These are phyloP conservation scores for Collybia mongolica DNA, from an alignment of 768 basidiomycete genomes.

Conservation along the genomic window DNA sequence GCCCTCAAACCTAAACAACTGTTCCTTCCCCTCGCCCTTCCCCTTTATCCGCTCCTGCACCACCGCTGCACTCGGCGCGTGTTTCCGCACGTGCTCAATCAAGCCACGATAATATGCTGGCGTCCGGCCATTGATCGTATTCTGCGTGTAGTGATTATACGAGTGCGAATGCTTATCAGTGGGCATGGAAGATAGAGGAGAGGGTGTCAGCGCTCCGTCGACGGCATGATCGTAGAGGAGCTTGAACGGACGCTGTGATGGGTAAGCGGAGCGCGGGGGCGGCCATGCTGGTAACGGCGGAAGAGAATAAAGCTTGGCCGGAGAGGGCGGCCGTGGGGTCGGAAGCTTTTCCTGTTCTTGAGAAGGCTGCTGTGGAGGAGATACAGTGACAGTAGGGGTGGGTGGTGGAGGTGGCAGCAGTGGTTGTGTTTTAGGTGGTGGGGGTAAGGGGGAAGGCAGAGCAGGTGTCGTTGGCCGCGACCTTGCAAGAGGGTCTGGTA, in stretches of 20 bases:
- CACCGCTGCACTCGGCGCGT: conserved; percentile 23
- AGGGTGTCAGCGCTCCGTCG: conserved; percentile 27
- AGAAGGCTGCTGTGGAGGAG: conserved; percentile 17
- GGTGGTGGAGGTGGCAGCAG: not conserved
- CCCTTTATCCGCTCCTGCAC: conserved; percentile 50
- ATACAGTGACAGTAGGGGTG: conserved; percentile 8
- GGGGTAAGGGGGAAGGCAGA: conserved; percentile 16
- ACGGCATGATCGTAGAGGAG: conserved; percentile 61
- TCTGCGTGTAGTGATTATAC: not conserved
- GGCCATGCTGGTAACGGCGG: conserved; percentile 54
- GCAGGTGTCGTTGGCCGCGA: conserved; percentile 34
- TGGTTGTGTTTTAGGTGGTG: conserved; percentile 17
- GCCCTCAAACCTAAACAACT: conserved; percentile 41
- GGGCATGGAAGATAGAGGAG: conserved; percentile 15
- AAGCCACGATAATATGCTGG: conserved; percentile 31
- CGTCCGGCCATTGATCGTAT: not conserved
- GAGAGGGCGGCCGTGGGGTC: conserved; percentile 8
- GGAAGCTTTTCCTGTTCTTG: conserved; percentile 24
- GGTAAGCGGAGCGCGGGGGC: conserved; percentile 48
- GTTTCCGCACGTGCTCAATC: conserved; percentile 37
- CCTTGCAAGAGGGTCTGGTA: conserved; percentile 29
- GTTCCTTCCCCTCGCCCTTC: conserved; percentile 33
- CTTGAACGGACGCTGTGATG: conserved; percentile 49
- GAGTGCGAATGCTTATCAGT: not conserved
- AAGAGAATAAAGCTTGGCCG: conserved; percentile 25